Evolutionary conservation across 1,284 basidiomycete genomes (phyloP).

Genomic region (Trichosporon asahii): DNA sequence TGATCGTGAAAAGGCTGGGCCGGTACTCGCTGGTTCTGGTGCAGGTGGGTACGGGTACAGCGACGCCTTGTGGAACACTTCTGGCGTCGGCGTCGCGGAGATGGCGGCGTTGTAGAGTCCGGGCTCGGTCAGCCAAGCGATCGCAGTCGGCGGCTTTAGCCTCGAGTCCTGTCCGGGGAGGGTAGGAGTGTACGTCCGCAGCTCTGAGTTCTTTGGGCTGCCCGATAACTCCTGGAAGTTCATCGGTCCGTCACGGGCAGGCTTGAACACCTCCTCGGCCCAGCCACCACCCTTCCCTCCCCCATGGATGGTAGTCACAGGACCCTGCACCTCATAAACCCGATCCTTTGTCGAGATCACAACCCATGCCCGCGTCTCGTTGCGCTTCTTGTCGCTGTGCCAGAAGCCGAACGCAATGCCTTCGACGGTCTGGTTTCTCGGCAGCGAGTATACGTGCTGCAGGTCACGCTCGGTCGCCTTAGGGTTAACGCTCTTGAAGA

Average conservation of each 20-base stretch:
- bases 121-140: constrained; percentile 89
- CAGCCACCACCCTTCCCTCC: constrained; percentile 60
- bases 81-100: constrained; percentile 32
- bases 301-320: constrained; percentile 43
- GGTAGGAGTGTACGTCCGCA: constrained; percentile 67
- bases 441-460: constrained; percentile 71
- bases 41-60: constrained; percentile 60
- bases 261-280: constrained; percentile 68
- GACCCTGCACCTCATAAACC: constrained; percentile 85
- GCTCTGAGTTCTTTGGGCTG: constrained; percentile 65
- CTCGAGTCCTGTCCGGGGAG: constrained; percentile 60
- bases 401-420: constrained; percentile 74
- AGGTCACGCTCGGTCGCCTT: constrained; percentile 60
- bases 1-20: not conserved
- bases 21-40: constrained; percentile 40
- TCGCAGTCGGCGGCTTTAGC: constrained; percentile 55
- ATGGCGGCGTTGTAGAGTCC: constrained; percentile 76
- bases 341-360: constrained; percentile 81
- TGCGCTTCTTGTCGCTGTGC: constrained; percentile 27
- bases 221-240: constrained; percentile 85
- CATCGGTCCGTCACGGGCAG: constrained; percentile 68
- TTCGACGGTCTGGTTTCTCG: constrained; percentile 72
- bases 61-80: constrained; percentile 39
- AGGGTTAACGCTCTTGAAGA: constrained; percentile 71
- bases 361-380: constrained; percentile 54